These are phyloP conservation scores for Aspergillus biplanus DNA, from an alignment of 495 filamentous ascomycete species.

Conservation along the genomic window DNA sequence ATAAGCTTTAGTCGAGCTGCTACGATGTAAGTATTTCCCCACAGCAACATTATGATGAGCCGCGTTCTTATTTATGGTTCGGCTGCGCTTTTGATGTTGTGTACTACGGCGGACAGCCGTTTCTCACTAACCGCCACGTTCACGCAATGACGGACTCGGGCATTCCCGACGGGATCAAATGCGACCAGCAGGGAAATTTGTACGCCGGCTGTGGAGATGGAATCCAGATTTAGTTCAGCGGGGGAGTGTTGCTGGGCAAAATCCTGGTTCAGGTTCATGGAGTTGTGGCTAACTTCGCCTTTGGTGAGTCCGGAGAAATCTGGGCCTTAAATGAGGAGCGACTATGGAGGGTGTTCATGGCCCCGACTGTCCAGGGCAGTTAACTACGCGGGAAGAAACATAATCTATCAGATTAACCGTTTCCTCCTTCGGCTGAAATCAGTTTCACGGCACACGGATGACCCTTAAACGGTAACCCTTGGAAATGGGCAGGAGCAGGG, in stretches of 20 bases:
- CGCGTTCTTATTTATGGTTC: not conserved
- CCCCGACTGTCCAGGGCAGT: too few species aligned
- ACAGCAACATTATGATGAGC: not conserved
- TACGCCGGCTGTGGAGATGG: constrained; percentile 64
- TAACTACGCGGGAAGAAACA: too few species aligned
- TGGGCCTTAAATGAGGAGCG: constrained; percentile 46
- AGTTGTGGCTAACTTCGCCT: constrained; percentile 49
- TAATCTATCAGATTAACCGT: too few species aligned
- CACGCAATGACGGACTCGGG: constrained; percentile 61
- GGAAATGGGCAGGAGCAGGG: too few species aligned
- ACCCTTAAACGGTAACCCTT: too few species aligned
- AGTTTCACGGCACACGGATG: too few species aligned
- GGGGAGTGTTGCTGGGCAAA: constrained; percentile 61
- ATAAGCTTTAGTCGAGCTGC: constrained; percentile 22
- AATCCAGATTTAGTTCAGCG: constrained; percentile 62
- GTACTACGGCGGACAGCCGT: constrained; percentile 30
- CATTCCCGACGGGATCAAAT: constrained; percentile 64
- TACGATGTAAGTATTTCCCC: constrained; percentile 29
- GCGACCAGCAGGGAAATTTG: constrained; percentile 61
- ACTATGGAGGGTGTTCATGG: constrained; percentile 9
- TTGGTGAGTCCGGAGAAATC: constrained; percentile 44
- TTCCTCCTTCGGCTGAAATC: too few species aligned
- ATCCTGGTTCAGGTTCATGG: constrained; percentile 45
- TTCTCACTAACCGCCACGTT: constrained; percentile 53
- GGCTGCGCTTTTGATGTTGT: constrained; percentile 39